Evolutionary conservation across 805 yeast genomes (phyloP), one percentile per base, ranked within the genome.

Genomic region (Cyberlindnera nakhonratchasimensis): DNA sequence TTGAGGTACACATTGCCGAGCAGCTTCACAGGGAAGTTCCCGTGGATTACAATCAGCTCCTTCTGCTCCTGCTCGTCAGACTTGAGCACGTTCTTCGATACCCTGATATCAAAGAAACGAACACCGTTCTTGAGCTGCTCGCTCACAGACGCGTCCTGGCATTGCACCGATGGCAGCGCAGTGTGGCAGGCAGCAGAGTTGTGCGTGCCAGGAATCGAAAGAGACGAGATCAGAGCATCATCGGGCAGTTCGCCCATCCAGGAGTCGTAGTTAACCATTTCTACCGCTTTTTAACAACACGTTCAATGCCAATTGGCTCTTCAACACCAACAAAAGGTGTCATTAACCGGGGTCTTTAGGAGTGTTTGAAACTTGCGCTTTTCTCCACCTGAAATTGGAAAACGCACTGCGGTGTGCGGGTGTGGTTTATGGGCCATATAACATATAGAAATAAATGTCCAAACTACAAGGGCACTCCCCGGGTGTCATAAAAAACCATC

Each of bases 131-230:
- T 62, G 65, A 85, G 72, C 62, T 85, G 93, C 3, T 74, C 77
- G 2, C 71, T 61, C 37, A 85, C 69, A 1, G 77, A 61, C 7
- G 69, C 75, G 14, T 78, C 83, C 60, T 85, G 93, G 59, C 93
- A 85, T 57, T 79, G 82, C 23, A 85, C 90, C 0, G 87, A 77
- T 22, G 91, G 91, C 34, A 82, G 51, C 2, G 90, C 82, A 7
- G 74, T 66, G 58, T 81, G 80, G 52, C 75, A 78, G 6, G 91
- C 91, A 12, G 84, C 87, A 31, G 86, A 72, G 58, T 85, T 84
- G 65, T 85, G 93, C n/a, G 91, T 84, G n/a, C 93, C 93, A 9
- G 91, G 89, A 39, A 85, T 67, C 0, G 90, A 68, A 39, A 85
- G 67, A 43, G 71, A 64, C 4, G 82, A 69, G 26, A 85, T 47